A percentile compares a stretch with the other conserved stretches of the same genome.
Evolutionary conservation across 805 yeast genomes (phyloP).

Genomic region (Saccharomycopsis capsularis): DNA sequence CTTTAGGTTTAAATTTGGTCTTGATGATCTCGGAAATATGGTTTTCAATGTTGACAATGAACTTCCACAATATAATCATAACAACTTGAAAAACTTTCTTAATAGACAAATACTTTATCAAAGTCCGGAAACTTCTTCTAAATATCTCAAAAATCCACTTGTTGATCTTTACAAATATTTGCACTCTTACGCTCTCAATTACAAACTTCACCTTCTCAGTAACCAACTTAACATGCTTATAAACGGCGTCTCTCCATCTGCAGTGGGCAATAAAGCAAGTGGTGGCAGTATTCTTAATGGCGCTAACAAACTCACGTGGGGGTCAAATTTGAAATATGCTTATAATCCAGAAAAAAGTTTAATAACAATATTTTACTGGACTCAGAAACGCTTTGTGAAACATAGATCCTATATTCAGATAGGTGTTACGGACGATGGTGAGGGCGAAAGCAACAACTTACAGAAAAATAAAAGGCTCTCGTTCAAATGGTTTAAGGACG

Average conservation of each 20-base stretch:
- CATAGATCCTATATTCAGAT: constrained; percentile 12
- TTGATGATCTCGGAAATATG: constrained; percentile 14
- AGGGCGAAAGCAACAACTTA: neutral
- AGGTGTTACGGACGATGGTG: constrained; percentile 2
- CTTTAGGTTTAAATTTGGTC: constrained; percentile 13
- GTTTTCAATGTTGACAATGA: constrained; percentile 3
- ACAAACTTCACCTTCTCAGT: constrained; percentile 15
- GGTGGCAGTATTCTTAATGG: constrained; percentile 10
- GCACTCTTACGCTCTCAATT: constrained; percentile 18
- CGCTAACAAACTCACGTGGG: constrained; percentile 20
- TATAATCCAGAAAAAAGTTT: constrained; percentile 12
- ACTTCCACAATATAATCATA: constrained; percentile 8
- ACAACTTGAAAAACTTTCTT: constrained; percentile 8
- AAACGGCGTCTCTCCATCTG: constrained; percentile 7
- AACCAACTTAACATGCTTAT: constrained; percentile 13
- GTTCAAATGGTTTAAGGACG: constrained; percentile 20
- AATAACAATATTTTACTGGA: constrained; percentile 19
- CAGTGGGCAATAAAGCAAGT: neutral
- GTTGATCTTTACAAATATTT: constrained; percentile 14
- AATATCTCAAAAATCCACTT: constrained; percentile 6
- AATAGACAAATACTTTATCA: constrained; percentile 10
- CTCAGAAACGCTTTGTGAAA: constrained; percentile 13
- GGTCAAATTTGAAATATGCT: constrained; percentile 12
- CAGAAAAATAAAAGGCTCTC: constrained; percentile 3
- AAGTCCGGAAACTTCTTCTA: neutral